phyloP scores from a whole-genome alignment of 73 alveolate genomes.

The Stentor coeruleus region DNA sequence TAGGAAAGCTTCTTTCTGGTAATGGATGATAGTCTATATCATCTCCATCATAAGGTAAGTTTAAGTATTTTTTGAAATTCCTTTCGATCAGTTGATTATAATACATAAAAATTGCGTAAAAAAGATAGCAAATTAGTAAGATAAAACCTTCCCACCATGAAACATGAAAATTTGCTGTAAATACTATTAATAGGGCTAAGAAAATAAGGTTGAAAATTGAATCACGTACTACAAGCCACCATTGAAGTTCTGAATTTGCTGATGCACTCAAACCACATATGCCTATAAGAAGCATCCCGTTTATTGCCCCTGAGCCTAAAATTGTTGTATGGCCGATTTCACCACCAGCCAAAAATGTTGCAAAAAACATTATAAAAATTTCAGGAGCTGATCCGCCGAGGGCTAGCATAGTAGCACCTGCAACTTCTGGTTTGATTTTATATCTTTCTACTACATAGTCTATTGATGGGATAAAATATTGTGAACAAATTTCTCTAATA shows the following conservation, averaged over 20 bases:
- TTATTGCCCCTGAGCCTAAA: conserved; percentile 25
- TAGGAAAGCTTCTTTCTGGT: neutral
- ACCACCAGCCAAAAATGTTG: neutral
- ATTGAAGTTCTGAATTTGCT: conserved; percentile 6
- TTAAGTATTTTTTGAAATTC: neutral
- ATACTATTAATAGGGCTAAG: neutral
- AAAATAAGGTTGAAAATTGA: neutral
- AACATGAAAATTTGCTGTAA: neutral
- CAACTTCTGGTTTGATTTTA: neutral
- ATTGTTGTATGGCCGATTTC: conserved; percentile 7
- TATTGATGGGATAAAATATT: conserved; percentile 4
- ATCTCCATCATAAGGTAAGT: conserved; percentile 15
- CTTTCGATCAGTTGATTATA: conserved; percentile 9
- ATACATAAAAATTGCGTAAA: neutral
- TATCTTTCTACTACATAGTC: neutral
- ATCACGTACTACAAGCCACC: conserved; percentile 27
- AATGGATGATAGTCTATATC: neutral
- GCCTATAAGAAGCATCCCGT: conserved; percentile 10
- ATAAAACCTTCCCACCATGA: conserved; percentile 21
- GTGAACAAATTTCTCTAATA: neutral
- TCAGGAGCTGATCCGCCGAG: conserved; percentile 25
- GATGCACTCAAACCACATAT: conserved; percentile 10
- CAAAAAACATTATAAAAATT: neutral
- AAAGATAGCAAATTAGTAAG: neutral
- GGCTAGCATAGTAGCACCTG: conserved; percentile 24